Percentiles rank a stretch among this genome's conserved stretches.
phyloP scores from a whole-genome alignment of 2,329 filamentous ascomycete genomes.

The Sordariomycetes sp. region DNA sequence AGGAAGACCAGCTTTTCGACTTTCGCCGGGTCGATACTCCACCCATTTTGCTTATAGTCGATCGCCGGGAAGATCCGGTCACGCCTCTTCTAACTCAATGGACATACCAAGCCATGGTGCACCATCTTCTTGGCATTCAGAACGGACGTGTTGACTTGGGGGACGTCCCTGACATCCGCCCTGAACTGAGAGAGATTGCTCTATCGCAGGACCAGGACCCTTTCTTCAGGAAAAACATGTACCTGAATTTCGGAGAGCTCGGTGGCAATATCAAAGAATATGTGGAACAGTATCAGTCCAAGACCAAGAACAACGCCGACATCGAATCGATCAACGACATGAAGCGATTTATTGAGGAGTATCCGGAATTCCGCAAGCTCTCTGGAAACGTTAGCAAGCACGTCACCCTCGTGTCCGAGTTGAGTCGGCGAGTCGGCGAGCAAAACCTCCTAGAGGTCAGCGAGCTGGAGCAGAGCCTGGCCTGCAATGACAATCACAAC shows the following conservation, averaged over 20 bases:
- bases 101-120: conserved; percentile 99
- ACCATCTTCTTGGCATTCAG: conserved; percentile 85
- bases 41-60: conserved; percentile 81
- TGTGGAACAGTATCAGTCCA: conserved; percentile 94
- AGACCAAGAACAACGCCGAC: conserved; percentile 92
- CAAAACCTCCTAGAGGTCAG: conserved; percentile 91
- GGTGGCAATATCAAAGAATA: conserved; percentile 97
- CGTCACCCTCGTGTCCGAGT: conserved; percentile 87
- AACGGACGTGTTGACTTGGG: conserved; percentile 91
- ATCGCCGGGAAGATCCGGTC: conserved; percentile 88
- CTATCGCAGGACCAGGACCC: conserved; percentile 95
- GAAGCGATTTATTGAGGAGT: conserved; percentile 99
- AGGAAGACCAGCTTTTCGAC: conserved; percentile 94
- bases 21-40: conserved; percentile 92
- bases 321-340: conserved; percentile 97
- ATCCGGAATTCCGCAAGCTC: conserved; percentile 93
- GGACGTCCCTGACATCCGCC: conserved; percentile 72
- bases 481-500: conserved; percentile 92
- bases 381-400: conserved; percentile 98
- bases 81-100: conserved; percentile 93
- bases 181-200: conserved; percentile 88
- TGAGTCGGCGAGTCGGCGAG: conserved; percentile 77
- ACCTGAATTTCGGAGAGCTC: conserved; percentile 90
- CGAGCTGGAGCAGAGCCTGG: conserved; percentile 91
- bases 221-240: conserved; percentile 99